These are phyloP conservation scores for Lolium perenne DNA, from an alignment of 176 grass and related monocot species.

Conservation along the genomic window DNA sequence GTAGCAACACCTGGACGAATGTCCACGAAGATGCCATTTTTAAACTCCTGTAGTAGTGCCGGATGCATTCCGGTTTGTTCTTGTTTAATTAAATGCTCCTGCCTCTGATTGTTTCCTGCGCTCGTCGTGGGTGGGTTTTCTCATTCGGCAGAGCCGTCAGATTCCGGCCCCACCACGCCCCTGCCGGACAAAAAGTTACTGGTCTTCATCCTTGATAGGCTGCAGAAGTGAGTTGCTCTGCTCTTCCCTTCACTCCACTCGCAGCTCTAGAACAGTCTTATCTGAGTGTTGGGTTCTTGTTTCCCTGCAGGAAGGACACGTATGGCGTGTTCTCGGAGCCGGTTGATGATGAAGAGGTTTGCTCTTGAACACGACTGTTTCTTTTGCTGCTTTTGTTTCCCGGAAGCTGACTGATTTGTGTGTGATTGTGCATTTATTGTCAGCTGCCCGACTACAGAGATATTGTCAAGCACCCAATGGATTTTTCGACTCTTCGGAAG, in stretches of 20 bases:
- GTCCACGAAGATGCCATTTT: conserved; percentile 52
- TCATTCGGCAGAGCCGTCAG: conserved; percentile 62
- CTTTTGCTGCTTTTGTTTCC: conserved; percentile 33
- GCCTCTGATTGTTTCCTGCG: conserved; percentile 38
- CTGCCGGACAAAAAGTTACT: conserved; percentile 99
- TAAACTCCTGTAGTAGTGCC: conserved; percentile 28
- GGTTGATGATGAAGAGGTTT: conserved; percentile 90
- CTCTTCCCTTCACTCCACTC: conserved; percentile 4
- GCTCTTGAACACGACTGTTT: conserved; percentile 13
- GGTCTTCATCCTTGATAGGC: conserved; percentile 89
- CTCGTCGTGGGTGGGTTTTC: conserved; percentile 47
- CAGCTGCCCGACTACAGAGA: conserved; percentile 97
- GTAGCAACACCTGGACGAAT: conserved; percentile 26
- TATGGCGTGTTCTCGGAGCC: conserved; percentile 92
- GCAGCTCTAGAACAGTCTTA: not conserved
- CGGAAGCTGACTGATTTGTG: conserved; percentile 37
- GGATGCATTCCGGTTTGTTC: conserved; percentile 41
- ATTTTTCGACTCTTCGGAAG: conserved; percentile 83
- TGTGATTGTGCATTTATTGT: conserved; percentile 32
- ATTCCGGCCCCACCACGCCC: conserved; percentile 91
- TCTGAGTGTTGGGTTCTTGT: conserved; percentile 37
- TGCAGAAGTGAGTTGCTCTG: conserved; percentile 93
- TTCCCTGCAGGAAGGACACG: conserved; percentile 88
- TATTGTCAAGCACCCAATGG: conserved; percentile 95
- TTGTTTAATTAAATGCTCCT: conserved; percentile 45